Evolutionary conservation across 2,329 filamentous ascomycete species (phyloP), one percentile per base, ranked within the genome.

Genomic region (Periglandula ipomoeae): DNA sequence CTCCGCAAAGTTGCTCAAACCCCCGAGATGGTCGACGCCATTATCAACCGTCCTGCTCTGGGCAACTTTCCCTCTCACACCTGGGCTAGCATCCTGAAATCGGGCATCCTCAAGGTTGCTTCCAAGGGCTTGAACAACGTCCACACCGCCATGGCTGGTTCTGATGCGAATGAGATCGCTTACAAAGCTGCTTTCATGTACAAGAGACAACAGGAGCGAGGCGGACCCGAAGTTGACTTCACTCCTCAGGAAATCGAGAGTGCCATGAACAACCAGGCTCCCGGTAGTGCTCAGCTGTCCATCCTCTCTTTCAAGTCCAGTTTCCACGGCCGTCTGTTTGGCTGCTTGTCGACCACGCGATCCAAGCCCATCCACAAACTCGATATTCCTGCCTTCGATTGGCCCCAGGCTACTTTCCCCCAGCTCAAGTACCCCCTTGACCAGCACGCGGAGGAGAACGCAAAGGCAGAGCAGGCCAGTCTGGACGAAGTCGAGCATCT

Each of bases 171-270:
- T 71, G 90, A 95, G 72, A 86, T 87, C 30, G 90, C 90, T 39
- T 95, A 89, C 79, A 95, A 95, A 73, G 89, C 89, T 8, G 89
- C 90, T 44, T 95, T 95, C 72, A 95, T 95, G 84, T 94, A 85
- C 78, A 84, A 85, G 62, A 82, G 87, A 44, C 86, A 89, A 67
- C 76, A 82, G 54, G 81, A 93, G 69, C 87, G 90, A 53, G 89
- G 89, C 56, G 88, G 88, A 7, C 73, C 80, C 41, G 67, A 84
- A 34, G 85, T 84, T 48, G 87, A 91, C 50, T 95, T 95, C 72
- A 87, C 85, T 30, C 70, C 81, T 46, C 81, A 87, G 60, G 90
- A 95, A 68, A 74, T 90, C 52, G 64, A 72, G 42, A 83, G 81
- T 9, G 74, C 80, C 60, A 95, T 95, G 89, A 74, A 79, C 65